phyloP scores from a whole-genome alignment of 2,329 filamentous ascomycete genomes.

The Massarina eburnea region DNA sequence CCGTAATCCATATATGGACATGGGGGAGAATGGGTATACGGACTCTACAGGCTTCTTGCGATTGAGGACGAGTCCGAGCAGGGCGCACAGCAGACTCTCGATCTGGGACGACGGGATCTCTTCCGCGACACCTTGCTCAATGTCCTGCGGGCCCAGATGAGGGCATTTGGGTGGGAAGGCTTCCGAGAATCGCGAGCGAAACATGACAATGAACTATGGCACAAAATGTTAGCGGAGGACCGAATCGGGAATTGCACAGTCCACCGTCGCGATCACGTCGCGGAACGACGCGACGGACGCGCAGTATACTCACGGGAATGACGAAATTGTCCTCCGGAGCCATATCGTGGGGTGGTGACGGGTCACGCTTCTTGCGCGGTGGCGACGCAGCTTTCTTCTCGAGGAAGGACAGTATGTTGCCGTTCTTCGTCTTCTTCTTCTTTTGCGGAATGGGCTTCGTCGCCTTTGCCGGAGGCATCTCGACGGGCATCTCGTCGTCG shows the following conservation, averaged over 20 bases:
- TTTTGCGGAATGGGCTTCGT: constrained; percentile 28
- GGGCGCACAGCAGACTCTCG: constrained; percentile 84
- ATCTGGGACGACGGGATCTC: constrained; percentile 77
- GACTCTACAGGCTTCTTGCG: constrained; percentile 99
- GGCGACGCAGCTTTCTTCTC: constrained; percentile 47
- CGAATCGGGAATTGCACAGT: constrained; percentile 27
- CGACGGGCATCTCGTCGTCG: constrained; percentile 56
- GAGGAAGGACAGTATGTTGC: constrained; percentile 40
- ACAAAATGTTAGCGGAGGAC: constrained; percentile 34
- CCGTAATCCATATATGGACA: constrained; percentile 9
- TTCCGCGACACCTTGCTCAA: constrained; percentile 83
- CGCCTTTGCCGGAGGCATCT: constrained; percentile 24
- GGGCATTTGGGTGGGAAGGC: constrained; percentile 83
- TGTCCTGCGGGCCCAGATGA: constrained; percentile 92
- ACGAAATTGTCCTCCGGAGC: constrained; percentile 87
- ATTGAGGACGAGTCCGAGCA: constrained; percentile 86
- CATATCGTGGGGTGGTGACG: constrained; percentile 88
- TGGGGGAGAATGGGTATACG: constrained; percentile 47
- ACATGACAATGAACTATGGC: constrained; percentile 92
- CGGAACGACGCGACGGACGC: constrained; percentile 42
- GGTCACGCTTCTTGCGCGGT: constrained; percentile 71
- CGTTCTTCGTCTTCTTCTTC: constrained; percentile 36
- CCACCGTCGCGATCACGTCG: constrained; percentile 21
- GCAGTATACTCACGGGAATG: constrained; percentile 74
- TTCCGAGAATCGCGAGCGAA: constrained; percentile 88